Conservation (phyloP, 352 stramenopile species). For the Pythium periplocum region DNA sequence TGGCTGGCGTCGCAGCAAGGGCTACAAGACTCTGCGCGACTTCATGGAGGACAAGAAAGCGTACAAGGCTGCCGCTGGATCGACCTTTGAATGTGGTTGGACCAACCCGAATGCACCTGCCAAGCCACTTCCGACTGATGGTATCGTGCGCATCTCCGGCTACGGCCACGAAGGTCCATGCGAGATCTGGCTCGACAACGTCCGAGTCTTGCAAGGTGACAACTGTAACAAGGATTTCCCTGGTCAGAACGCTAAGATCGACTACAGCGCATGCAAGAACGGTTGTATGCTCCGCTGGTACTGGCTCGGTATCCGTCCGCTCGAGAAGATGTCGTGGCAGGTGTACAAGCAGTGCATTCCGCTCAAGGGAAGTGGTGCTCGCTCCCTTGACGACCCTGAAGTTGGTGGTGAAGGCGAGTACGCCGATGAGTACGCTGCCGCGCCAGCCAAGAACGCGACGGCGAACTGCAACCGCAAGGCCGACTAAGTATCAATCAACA, state of each 20-base stretch:
- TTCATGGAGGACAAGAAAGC: conserved; percentile 31
- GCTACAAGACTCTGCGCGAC: conserved; percentile 33
- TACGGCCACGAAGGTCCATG: conserved; percentile 26
- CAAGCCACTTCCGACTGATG: conserved; percentile 14
- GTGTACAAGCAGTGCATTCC: conserved; percentile 52
- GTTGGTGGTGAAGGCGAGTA: too few species aligned
- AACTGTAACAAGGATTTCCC: conserved; percentile 20
- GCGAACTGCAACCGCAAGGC: too few species aligned
- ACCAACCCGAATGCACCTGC: conserved; percentile 17
- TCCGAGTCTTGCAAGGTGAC: conserved; percentile 15
- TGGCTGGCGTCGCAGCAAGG: conserved; percentile 26
- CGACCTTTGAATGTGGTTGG: conserved; percentile 15
- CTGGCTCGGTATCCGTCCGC: conserved; percentile 23
- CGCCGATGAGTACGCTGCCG: too few species aligned
- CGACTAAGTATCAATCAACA: too few species aligned
- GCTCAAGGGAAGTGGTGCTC: conserved; percentile 4
- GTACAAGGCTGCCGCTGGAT: conserved; percentile 34
- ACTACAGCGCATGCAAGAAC: conserved; percentile 18
- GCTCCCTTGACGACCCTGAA: neutral
- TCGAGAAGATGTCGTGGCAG: conserved; percentile 40
- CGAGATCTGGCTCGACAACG: conserved; percentile 20
- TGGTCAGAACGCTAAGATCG: conserved; percentile 24
- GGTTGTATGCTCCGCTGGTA: conserved; percentile 23
- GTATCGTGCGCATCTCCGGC: conserved; percentile 17
- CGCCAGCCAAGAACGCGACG: too few species aligned